Conservation (phyloP, 768 basidiomycete genomes). For the Fistulinella prunicolor region DNA sequence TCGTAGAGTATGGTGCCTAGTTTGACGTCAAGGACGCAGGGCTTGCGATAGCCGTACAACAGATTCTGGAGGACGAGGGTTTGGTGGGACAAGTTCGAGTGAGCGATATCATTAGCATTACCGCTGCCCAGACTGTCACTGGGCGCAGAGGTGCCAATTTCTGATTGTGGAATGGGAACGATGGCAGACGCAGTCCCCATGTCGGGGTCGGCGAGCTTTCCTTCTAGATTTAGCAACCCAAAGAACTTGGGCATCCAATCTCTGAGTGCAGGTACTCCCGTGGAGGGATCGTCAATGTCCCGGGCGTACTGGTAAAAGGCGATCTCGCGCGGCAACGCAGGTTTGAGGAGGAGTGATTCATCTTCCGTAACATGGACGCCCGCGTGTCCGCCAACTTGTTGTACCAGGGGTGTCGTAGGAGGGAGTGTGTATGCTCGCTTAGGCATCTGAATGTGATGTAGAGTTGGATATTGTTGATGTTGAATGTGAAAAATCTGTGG, state of each 20-base stretch:
- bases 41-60: constrained; percentile 65
- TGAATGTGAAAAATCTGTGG: background rate
- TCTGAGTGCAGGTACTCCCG: constrained; percentile 33
- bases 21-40: constrained; percentile 90
- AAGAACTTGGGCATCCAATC: constrained; percentile 73
- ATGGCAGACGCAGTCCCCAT: constrained; percentile 15
- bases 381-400: constrained; percentile 81
- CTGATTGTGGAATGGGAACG: constrained; percentile 31
- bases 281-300: constrained; percentile 28
- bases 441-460: no score
- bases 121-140: background rate
- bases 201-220: constrained; percentile 13
- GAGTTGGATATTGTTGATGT: background rate
- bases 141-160: constrained; percentile 41
- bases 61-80: constrained; percentile 87
- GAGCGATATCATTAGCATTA: background rate
- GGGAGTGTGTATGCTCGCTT: constrained; percentile 20
- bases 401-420: constrained; percentile 36
- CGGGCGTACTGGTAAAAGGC: constrained; percentile 64
- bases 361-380: constrained; percentile 71
- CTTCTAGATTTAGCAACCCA: constrained; percentile 77
- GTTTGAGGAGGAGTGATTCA: constrained; percentile 79
- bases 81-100: constrained; percentile 37
- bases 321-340: constrained; percentile 59
- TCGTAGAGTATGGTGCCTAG: constrained; percentile 90